Evolutionary conservation across 1,284 basidiomycete genomes (phyloP), one percentile per base, ranked within the genome.

Genomic region (Sanghuangporus baumii): DNA sequence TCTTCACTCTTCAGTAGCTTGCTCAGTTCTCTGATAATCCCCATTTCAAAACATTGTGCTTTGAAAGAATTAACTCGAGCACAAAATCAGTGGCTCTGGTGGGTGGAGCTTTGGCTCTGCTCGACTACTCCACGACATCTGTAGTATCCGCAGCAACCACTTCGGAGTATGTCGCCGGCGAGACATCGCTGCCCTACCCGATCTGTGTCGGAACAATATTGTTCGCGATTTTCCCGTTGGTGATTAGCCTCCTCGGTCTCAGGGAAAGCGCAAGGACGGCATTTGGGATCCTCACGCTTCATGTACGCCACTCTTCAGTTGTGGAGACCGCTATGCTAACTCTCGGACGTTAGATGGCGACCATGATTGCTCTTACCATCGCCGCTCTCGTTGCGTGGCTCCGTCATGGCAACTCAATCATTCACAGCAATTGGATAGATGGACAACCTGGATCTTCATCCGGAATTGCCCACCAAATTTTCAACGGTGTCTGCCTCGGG

Each of bases 141-240:
- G 80, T 87, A 12, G 85, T 89, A 14, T 88, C 88, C 0, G 86
- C 88, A 0, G 84, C 86, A 0, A 88, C 88, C 0, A 87, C 87
- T 0, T 77, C 80, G 7, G 77, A 82, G 2, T 90, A 90, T 67
- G 78, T 90, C n/a, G 75, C 77, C 2, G 85, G 83, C 11, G 87
- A 90, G 70, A 76, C 86, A 7, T 62, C 69, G 1, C 69, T 84
- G 3, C 82, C 84, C 0, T 82, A 87, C 66, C 81, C 84, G 0
- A 66, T 75, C 8, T 82, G 78, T 67, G 74, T 82, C 5, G 77
- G 79, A 6, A 76, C 82, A 0, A 69, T 81, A 14, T 66, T 86
- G 12, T 73, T 89, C 16, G 71, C 89, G 2, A 64, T 79, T 4
- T 65, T 81, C 0, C 83, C 90, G 55, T 78, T 81, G 1, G 55